phyloP scores from a whole-genome alignment of 169 alveolate genomes.

The Hepatocystis sp. region DNA sequence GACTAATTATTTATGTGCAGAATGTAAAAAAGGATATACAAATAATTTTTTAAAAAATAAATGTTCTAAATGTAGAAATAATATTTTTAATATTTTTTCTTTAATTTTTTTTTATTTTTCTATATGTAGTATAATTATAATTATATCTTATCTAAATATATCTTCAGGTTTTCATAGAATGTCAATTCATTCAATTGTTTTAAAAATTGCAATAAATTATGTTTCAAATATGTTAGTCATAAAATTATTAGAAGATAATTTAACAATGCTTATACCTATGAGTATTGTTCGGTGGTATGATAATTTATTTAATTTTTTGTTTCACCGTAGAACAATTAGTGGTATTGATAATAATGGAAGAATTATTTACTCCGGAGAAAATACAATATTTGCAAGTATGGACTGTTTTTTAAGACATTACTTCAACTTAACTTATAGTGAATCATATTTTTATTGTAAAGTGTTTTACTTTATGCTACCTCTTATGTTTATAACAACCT shows the following conservation, averaged over 20 bases:
- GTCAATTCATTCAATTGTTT: slow-evolving; percentile 90
- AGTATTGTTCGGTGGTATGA: slow-evolving; percentile 14
- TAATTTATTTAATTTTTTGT: too few relatives aligned
- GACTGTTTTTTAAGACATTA: slow-evolving; percentile 86
- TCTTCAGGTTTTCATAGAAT: slow-evolving; percentile 89
- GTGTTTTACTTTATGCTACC: slow-evolving; percentile 82
- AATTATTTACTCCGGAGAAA: slow-evolving; percentile 13
- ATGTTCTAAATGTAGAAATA: slow-evolving; percentile 85
- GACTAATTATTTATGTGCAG: slow-evolving; percentile 88
- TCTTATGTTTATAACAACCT: slow-evolving; percentile 77
- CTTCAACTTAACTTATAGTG: slow-evolving; percentile 80
- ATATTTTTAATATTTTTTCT: slow-evolving; percentile 71
- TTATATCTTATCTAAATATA: slow-evolving; percentile 88
- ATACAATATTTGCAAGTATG: slow-evolving; percentile 77
- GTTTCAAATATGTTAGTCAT: slow-evolving; percentile 85
- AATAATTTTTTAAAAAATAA: slow-evolving; percentile 83
- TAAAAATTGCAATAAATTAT: slow-evolving; percentile 89
- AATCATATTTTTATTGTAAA: slow-evolving; percentile 86
- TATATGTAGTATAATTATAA: slow-evolving; percentile 83
- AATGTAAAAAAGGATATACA: slow-evolving; percentile 87
- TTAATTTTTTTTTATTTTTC: slow-evolving; percentile 78
- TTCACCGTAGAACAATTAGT: too few relatives aligned
- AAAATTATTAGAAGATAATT: slow-evolving; percentile 79
- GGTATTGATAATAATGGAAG: not conserved
- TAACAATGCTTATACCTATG: slow-evolving; percentile 10